Evolutionary conservation across 495 filamentous ascomycete genomes (phyloP).

Genomic region (Penicillium herquei): DNA sequence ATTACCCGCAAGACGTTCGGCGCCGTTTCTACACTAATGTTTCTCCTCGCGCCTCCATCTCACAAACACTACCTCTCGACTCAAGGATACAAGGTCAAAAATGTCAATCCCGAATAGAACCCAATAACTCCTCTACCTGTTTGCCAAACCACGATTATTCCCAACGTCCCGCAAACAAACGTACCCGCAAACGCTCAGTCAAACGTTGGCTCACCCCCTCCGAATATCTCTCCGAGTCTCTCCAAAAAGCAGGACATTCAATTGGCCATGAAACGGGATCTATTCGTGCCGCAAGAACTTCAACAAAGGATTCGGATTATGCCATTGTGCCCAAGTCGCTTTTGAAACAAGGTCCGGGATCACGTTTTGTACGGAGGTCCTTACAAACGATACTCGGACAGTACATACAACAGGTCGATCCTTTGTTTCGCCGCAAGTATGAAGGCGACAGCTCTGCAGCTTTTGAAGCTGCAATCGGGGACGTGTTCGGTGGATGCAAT

Average conservation of each 20-base stretch:
- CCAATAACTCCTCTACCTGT: background rate
- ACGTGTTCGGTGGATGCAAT: slow-evolving; percentile 34
- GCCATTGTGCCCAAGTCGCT: background rate
- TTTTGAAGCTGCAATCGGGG: slow-evolving; percentile 27
- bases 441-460: slow-evolving; percentile 1
- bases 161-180: background rate
- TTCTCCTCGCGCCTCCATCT: background rate
- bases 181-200: background rate
- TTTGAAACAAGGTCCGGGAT: background rate
- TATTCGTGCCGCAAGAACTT: background rate
- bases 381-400: slow-evolving; percentile 39
- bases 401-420: slow-evolving; percentile 40
- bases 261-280: slow-evolving; percentile 8
- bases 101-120: background rate
- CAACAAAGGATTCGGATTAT: background rate
- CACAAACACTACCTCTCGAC: background rate
- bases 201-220: slow-evolving; percentile 28
- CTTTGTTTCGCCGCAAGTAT: slow-evolving; percentile 19
- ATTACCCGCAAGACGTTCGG: slow-evolving; percentile 2
- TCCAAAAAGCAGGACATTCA: slow-evolving; percentile 27
- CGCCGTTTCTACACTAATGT: slow-evolving; percentile 3
- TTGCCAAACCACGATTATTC: background rate
- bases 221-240: slow-evolving; percentile 33
- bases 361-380: slow-evolving; percentile 13
- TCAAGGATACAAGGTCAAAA: background rate